Evolutionary conservation across 2,329 filamentous ascomycete species (phyloP).

Genomic region (Leptographium lundbergii): DNA sequence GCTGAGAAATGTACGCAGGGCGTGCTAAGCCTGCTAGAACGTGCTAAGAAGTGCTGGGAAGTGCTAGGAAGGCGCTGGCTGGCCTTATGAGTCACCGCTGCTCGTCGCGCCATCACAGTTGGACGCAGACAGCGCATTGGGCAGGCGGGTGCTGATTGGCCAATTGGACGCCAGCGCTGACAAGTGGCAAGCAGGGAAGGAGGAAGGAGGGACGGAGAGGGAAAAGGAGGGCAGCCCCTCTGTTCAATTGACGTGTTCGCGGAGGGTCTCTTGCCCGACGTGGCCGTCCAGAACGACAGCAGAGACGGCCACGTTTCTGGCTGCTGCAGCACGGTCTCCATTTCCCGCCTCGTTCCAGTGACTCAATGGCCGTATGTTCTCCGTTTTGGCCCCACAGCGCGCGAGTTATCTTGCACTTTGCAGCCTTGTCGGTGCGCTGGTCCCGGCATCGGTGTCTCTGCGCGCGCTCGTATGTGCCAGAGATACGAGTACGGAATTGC

Average conservation of each 20-base stretch:
- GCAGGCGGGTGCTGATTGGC: neutral
- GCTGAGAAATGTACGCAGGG: neutral
- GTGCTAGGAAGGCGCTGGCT: slow-evolving; percentile 1
- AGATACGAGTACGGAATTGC: neutral
- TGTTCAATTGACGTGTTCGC: neutral
- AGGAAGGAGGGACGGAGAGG: neutral
- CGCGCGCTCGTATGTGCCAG: neutral
- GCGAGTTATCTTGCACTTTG: neutral
- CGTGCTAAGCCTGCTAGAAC: slow-evolving; percentile 4
- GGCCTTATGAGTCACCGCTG: slow-evolving; percentile 4
- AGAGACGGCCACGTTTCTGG: neutral
- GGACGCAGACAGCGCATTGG: neutral
- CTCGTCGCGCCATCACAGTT: neutral
- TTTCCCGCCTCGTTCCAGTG: neutral
- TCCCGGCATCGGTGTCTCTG: neutral
- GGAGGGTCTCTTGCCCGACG: neutral
- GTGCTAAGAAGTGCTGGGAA: neutral
- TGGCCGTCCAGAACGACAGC: neutral
- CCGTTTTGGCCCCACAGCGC: neutral
- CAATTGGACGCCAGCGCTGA: neutral
- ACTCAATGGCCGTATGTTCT: neutral
- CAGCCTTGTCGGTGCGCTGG: neutral
- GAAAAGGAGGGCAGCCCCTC: neutral
- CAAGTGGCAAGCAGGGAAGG: neutral
- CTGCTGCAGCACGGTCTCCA: neutral